Evolutionary conservation across 2,329 filamentous ascomycete species (phyloP).

Genomic region (Pseudogymnoascus sp.): DNA sequence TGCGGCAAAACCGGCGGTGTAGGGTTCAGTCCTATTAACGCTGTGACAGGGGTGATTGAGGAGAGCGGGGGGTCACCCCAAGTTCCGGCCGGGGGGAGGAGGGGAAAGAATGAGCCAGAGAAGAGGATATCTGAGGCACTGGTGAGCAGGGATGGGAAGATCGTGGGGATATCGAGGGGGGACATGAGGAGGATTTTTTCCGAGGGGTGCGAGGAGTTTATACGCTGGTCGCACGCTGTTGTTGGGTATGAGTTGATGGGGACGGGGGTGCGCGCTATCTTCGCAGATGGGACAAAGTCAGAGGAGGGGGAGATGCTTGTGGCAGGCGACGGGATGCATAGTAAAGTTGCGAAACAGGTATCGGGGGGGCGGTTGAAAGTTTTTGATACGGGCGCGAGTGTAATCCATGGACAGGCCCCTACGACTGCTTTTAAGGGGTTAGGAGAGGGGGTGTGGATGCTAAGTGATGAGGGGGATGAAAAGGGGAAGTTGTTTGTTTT

Average conservation of each 20-base stretch:
- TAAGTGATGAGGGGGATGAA: slow-evolving; percentile 41
- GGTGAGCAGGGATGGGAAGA: slow-evolving; percentile 47
- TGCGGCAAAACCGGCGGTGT: too few species aligned
- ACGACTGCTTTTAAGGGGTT: slow-evolving; percentile 52
- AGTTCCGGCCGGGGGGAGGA: too few species aligned
- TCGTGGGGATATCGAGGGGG: slow-evolving; percentile 54
- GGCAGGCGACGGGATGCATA: slow-evolving; percentile 57
- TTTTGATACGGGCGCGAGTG: slow-evolving; percentile 55
- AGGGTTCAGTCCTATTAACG: too few species aligned
- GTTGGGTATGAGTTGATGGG: slow-evolving; percentile 50
- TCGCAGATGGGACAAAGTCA: slow-evolving; percentile 52
- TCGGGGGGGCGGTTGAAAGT: slow-evolving; percentile 50
- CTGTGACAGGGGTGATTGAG: too few species aligned
- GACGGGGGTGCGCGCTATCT: slow-evolving; percentile 48
- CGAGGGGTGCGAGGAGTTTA: slow-evolving; percentile 44
- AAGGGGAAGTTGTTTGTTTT: slow-evolving; percentile 47
- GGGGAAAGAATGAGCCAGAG: too few species aligned
- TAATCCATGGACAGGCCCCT: slow-evolving; percentile 59
- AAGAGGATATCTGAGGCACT: slow-evolving; percentile 27
- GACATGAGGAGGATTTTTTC: slow-evolving; percentile 55
- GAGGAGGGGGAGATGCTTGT: slow-evolving; percentile 52
- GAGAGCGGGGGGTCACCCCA: too few species aligned
- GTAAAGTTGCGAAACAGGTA: slow-evolving; percentile 51
- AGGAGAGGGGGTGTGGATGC: slow-evolving; percentile 55
- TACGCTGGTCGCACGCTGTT: slow-evolving; percentile 50